These are phyloP conservation scores for Wickerhamiella vanderwaltii DNA, from an alignment of 805 yeast genomes.

Conservation along the genomic window DNA sequence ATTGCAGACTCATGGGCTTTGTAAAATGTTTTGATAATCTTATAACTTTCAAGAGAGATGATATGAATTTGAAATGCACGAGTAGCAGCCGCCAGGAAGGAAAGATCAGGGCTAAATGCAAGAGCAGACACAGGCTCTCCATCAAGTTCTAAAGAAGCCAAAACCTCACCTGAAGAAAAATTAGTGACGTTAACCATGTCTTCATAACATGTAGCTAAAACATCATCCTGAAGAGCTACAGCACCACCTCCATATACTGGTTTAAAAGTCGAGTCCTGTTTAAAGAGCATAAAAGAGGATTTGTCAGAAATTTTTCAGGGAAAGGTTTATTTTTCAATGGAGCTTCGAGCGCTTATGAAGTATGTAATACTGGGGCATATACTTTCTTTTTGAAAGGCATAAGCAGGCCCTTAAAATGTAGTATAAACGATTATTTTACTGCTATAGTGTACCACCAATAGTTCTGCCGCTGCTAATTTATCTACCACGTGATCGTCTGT, in stretches of 20 bases:
- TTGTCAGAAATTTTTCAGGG: neutral
- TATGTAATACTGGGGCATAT: no score
- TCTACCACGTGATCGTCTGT: no score
- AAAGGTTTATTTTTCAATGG: no score
- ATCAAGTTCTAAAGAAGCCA: conserved; percentile 68
- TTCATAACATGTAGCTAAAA: conserved; percentile 66
- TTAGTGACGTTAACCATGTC: conserved; percentile 68
- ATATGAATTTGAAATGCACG: conserved; percentile 74
- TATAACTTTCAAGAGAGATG: conserved; percentile 29
- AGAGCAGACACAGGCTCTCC: conserved; percentile 69
- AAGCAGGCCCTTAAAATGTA: no score
- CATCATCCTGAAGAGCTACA: conserved; percentile 49
- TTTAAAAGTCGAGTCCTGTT: conserved; percentile 31
- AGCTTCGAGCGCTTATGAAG: no score
- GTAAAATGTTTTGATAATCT: conserved; percentile 16
- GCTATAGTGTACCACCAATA: no score
- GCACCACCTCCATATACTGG: conserved; percentile 87
- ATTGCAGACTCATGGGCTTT: conserved; percentile 58
- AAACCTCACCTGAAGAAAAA: conserved; percentile 41
- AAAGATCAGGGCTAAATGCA: conserved; percentile 65
- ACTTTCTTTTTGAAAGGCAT: no score
- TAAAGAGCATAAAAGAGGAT: conserved; percentile 18
- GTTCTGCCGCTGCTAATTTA: no score
- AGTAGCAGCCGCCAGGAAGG: conserved; percentile 56
- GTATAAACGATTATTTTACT: no score